These are phyloP conservation scores for Suillus ampliporus DNA, from an alignment of 768 basidiomycete genomes.

Conservation along the genomic window DNA sequence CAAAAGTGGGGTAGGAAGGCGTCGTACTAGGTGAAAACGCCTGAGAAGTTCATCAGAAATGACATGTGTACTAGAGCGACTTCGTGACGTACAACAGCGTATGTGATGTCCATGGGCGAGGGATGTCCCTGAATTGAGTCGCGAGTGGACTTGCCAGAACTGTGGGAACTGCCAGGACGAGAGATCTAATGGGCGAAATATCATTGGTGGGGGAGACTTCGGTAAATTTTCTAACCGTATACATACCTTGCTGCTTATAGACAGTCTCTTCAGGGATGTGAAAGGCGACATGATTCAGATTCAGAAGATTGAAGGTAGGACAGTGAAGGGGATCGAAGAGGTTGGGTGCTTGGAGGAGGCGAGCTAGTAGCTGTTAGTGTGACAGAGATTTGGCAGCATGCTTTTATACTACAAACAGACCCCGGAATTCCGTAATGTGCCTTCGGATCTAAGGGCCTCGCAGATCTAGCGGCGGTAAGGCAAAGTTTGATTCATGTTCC, in stretches of 20 bases:
- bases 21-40: slow-evolving; percentile 15
- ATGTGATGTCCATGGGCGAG: slow-evolving; percentile 28
- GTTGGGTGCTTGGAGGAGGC: not conserved
- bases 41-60: slow-evolving; percentile 14
- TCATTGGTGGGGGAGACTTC: not conserved
- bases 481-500: slow-evolving; percentile 7
- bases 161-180: slow-evolving; percentile 18
- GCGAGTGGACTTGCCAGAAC: slow-evolving; percentile 22
- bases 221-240: no score
- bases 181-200: slow-evolving; percentile 1
- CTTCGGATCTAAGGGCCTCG: slow-evolving; percentile 21
- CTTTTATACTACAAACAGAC: slow-evolving; percentile 27
- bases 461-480: slow-evolving; percentile 15
- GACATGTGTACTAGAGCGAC: not conserved
- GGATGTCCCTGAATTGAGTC: slow-evolving; percentile 20
- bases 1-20: slow-evolving; percentile 10
- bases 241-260: slow-evolving; percentile 27
- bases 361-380: slow-evolving; percentile 10
- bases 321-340: not conserved
- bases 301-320: not conserved
- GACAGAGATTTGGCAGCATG: not conserved
- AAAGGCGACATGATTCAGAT: slow-evolving; percentile 24
- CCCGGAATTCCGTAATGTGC: slow-evolving; percentile 5
- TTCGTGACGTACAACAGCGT: slow-evolving; percentile 23
- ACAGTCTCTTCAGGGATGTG: slow-evolving; percentile 28